These are phyloP conservation scores for Graphium sp. DNA, from an alignment of 2,329 filamentous ascomycete genomes.

Conservation along the genomic window DNA sequence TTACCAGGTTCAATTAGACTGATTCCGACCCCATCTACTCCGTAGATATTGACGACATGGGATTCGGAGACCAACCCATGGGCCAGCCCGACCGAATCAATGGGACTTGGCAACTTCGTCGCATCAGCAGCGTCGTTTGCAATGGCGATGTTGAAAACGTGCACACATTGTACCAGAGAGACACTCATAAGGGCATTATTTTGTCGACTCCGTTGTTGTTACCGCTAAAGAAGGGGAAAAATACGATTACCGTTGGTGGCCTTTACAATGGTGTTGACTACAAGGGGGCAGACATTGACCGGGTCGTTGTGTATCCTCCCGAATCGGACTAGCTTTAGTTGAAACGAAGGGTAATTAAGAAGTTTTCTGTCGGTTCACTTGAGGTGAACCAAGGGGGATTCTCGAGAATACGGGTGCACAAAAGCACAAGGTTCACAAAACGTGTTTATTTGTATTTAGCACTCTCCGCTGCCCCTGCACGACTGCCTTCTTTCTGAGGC, in stretches of 20 bases:
- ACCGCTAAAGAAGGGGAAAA: conserved; percentile 31
- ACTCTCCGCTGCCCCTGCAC: no score
- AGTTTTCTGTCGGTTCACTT: no score
- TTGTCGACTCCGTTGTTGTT: conserved; percentile 32
- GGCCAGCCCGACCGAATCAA: conserved; percentile 42
- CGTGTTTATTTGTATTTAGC: no score
- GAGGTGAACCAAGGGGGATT: no score
- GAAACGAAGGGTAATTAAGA: no score
- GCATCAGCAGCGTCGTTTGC: conserved; percentile 42
- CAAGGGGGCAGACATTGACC: conserved; percentile 41
- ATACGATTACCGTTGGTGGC: conserved; percentile 40
- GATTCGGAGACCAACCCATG: conserved; percentile 36
- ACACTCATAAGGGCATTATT: conserved; percentile 39
- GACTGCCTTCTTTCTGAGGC: no score
- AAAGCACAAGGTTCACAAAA: no score
- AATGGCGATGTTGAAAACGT: conserved; percentile 26
- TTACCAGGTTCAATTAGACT: background rate
- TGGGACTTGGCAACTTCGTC: conserved; percentile 39
- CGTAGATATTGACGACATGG: conserved; percentile 38
- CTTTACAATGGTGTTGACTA: conserved; percentile 36
- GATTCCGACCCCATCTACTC: background rate
- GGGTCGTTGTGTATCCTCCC: conserved; percentile 41
- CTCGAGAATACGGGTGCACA: no score
- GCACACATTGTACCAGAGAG: conserved; percentile 32
- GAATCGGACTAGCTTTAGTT: no score